Evolutionary conservation across 116 monocot species (phyloP), one percentile per base, ranked within the genome.

Genomic region (Thalassia testudinum): DNA sequence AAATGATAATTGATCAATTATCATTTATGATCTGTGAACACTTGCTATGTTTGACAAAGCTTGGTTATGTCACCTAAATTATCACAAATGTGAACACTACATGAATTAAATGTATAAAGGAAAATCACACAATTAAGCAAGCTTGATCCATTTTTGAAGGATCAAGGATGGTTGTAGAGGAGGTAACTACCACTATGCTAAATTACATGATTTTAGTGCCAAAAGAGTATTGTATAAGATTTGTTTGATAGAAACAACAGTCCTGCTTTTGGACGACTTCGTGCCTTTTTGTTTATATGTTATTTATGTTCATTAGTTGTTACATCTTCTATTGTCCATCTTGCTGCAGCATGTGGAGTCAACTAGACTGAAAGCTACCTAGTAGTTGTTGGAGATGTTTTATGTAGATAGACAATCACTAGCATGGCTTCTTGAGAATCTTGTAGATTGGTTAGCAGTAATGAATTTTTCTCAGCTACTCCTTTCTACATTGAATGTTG

Each of bases 361-460:
- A 27, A 81, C 71, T 23, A 70, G 48, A 68, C 61, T 82, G 60
- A 85, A 72, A 72, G 91, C 78, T 72, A 82, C 91, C 24, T 91
- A 86, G 91, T 57, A 81, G 53, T 57, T 91, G 53, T 54, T 91
- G 74, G 81, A 78, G 59, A 82, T 86, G 56, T 91, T 87, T 75
- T 93, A 81, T 75, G 87, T 78, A 4, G 83, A 93, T 73, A 93
- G 58, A 47, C 71, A 76, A 54, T 76, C 78, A 49, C 51, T 57
- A 40, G 49, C 76, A 49, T 83, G 84, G 84, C 73, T 93, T 77
- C 87, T 84, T 25, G 93, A 84, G 62, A 40, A 70, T 15, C 73
- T 93, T 66, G 84, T 78, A 56, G 93, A 93, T 71, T 93, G 93
- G 93, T 74, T 87, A 78, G 78, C 78, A 64, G 93, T 93, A 78